Evolutionary conservation across 2,329 filamentous ascomycete genomes (phyloP).

Genomic region (Exophiala xenobiotica): DNA sequence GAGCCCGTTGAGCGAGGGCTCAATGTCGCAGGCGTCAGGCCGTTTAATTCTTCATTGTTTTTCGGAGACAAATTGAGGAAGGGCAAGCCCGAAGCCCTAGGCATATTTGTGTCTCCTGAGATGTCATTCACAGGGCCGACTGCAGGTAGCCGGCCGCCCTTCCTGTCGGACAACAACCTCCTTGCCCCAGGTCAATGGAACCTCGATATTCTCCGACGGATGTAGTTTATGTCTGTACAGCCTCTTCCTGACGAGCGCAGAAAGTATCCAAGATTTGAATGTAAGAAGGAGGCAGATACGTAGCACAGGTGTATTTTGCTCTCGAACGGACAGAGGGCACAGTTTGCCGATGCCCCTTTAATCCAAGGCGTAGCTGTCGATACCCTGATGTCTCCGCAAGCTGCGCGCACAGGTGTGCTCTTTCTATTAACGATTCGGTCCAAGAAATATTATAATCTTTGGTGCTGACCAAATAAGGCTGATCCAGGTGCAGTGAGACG

Average conservation of each 20-base stretch:
- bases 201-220: slow-evolving; percentile 15
- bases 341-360: not conserved
- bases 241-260: slow-evolving; percentile 16
- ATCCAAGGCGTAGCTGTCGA: not conserved
- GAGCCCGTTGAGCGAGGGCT: slow-evolving; percentile 29
- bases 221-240: slow-evolving; percentile 19
- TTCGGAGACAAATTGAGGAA: slow-evolving; percentile 27
- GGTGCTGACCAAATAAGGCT: not conserved
- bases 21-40: slow-evolving; percentile 24
- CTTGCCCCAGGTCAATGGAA: slow-evolving; percentile 21
- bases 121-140: slow-evolving; percentile 25
- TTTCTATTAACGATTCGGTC: not conserved
- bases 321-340: not conserved
- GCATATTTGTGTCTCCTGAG: slow-evolving; percentile 27
- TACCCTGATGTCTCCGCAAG: not conserved
- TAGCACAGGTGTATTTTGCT: not conserved
- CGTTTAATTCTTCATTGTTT: slow-evolving; percentile 26
- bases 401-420: not conserved
- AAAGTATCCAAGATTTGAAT: not conserved
- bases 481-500: not conserved
- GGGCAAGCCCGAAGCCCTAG: slow-evolving; percentile 28
- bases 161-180: slow-evolving; percentile 14
- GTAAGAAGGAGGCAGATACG: not conserved
- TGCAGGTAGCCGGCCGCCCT: slow-evolving; percentile 27
- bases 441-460: not conserved